Evolutionary conservation across 306 rosid genomes (phyloP), one percentile per base, ranked within the genome.

Genomic region (Malus sieversii): DNA sequence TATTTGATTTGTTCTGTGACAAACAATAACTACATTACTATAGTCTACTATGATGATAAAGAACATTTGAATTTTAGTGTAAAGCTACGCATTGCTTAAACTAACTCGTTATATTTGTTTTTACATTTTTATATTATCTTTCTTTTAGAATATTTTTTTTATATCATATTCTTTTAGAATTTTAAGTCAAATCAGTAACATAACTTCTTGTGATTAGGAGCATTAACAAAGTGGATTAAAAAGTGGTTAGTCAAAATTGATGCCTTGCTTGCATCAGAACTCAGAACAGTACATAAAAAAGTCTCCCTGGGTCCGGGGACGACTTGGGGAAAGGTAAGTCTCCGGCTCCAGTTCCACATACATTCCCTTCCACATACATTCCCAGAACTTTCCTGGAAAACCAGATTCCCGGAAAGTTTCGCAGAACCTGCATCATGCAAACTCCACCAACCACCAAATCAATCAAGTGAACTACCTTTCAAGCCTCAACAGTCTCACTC

Each of bases 321-420:
- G 48, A 6, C 60, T 16, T 27, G 13, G 40, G 63, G n/a, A 67
- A 44, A 27, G 0, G 20, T 9, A 8, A 40, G 11, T 13, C 16
- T 22, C 22, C 15, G 9, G 66, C 58, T 66, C 60, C 4, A 7
- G 2, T 27, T 33, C 57, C 6, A 22, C 45, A 29, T 32, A 70
- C 42, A 68, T 65, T 78, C 82, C 73, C 40, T 27, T 33, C 57
- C 6, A 22, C 45, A 29, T 32, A 70, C 42, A 68, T 65, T 78
- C 82, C 73, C 40, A 18, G 84, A 83, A 81, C n/a, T 77, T 85
- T 83, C 89, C 71, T 8, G 74, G 86, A 87, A 85, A 76, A 20
- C 20, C 52, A 51, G 58, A 29, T 58, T 45, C 23, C 13, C 32
- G 59, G 80, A 78, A 74, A 27, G 16, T 35, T 82, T 66, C 77